Percentiles rank a stretch among this genome's conserved stretches.
These are phyloP conservation scores for Lycium barbarum DNA, from an alignment of 257 asterid species.

Conservation along the genomic window DNA sequence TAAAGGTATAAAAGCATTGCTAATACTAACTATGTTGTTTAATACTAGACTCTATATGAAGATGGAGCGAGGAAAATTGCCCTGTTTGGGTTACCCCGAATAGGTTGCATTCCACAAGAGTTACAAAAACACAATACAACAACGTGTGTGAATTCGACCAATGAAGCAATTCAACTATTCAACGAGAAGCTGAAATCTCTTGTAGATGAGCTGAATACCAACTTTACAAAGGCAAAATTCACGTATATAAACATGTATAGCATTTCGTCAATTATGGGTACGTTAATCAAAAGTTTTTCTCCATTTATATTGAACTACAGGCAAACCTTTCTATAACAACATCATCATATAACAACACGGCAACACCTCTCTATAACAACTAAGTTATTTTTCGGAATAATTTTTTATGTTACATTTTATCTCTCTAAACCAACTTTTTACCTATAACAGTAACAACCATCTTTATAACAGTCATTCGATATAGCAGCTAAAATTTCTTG, in stretches of 20 bases:
- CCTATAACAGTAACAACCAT: too few relatives aligned
- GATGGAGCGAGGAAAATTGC: slow-evolving; percentile 62
- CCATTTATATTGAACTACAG: neutral
- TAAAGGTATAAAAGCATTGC: neutral
- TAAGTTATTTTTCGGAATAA: too few relatives aligned
- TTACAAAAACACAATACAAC: slow-evolving; percentile 32
- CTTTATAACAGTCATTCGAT: too few relatives aligned
- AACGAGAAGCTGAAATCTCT: slow-evolving; percentile 44
- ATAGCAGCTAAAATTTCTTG: neutral
- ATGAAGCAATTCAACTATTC: slow-evolving; percentile 38
- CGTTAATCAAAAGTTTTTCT: neutral
- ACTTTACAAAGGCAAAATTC: slow-evolving; percentile 44
- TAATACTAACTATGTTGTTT: neutral
- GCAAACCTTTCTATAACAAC: too few relatives aligned
- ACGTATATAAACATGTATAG: slow-evolving; percentile 49
- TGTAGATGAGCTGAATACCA: slow-evolving; percentile 43
- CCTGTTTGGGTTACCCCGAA: slow-evolving; percentile 46
- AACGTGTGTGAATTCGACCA: slow-evolving; percentile 49
- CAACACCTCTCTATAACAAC: too few relatives aligned
- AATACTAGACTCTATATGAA: slow-evolving; percentile 44
- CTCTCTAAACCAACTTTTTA: too few relatives aligned
- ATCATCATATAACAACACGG: too few relatives aligned
- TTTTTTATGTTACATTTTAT: too few relatives aligned
- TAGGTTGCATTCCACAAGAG: slow-evolving; percentile 56
- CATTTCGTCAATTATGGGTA: slow-evolving; percentile 50